Base-by-base conservation (phyloP, 768 basidiomycete genomes). In the Austroboletus eburneus region DNA sequence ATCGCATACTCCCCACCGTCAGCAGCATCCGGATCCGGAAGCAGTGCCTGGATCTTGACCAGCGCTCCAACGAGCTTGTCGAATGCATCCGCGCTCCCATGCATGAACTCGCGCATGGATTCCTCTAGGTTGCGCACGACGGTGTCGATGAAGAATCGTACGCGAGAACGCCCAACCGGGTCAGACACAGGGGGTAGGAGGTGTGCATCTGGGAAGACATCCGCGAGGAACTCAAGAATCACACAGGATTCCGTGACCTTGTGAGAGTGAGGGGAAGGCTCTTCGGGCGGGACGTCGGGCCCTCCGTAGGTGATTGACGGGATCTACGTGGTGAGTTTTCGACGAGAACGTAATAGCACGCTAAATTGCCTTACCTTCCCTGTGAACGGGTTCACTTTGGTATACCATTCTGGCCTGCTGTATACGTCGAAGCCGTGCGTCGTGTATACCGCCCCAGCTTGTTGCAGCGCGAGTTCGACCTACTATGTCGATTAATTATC, bases 341-440 rank as follows among this genome's bases (percentile, higher is more conserved):
- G 6, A 7, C 18, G 17, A 6, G 34, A 17, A 18, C 30, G 34
- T 17, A 13, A 6, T 8, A 12, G 32, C n/a, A 27, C 27, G 5
- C 12, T 35, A 4, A 6, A 6, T 10, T 6, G 16, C 6, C 29
- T 57, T 59, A 81, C 83, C 73, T 83, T 85, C 63, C 76, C 76
- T 4, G 52, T 50, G 0, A 74, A 74, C 0, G 82, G 78, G 58
- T 85, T 87, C 18, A 83, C 74, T 48, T 78, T 12, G 17, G 34
- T 68, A 56, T 81, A 85, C 83, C 83, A 85, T 44, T 73, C 75
- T 1, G 83, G 83, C 63, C 85, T 87, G 65, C 80, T 79, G 52
- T 51, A 42, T 13, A 85, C 63, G 47, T 84, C 78, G 40, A 86
- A 73, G 52, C 81, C 75, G 42, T 65, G 79, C 4, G 74, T 63